Percentiles rank a stretch among this genome's conserved stretches.
Evolutionary conservation across 2,329 filamentous ascomycete genomes (phyloP).

Genomic region (Peltaster fructicola): DNA sequence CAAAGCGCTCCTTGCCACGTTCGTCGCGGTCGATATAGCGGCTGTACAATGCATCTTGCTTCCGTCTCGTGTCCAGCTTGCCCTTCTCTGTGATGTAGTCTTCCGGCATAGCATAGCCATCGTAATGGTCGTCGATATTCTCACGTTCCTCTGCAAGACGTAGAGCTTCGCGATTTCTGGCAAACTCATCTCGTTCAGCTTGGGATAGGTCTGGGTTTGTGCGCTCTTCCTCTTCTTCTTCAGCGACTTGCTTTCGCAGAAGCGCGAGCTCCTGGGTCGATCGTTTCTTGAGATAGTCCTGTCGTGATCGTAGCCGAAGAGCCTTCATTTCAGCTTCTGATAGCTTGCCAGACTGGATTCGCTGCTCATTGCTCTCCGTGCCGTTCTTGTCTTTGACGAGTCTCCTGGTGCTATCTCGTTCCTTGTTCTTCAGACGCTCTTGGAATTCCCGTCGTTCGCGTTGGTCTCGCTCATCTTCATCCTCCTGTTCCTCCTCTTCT

Average conservation of each 20-base stretch:
- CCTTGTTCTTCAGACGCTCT: constrained; percentile 54
- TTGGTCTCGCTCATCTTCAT: constrained; percentile 40
- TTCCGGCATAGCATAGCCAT: constrained; percentile 85
- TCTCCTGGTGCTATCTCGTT: constrained; percentile 53
- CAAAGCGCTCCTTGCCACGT: constrained; percentile 70
- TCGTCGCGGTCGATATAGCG: constrained; percentile 78
- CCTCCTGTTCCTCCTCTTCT: constrained; percentile 14
- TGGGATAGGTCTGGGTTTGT: constrained; percentile 57
- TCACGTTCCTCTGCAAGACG: constrained; percentile 51
- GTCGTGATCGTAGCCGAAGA: constrained; percentile 64
- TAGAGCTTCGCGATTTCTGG: constrained; percentile 57
- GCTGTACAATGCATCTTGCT: constrained; percentile 78
- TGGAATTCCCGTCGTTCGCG: constrained; percentile 66
- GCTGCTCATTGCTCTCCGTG: constrained; percentile 36
- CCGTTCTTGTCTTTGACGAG: constrained; percentile 35
- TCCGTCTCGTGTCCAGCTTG: constrained; percentile 71
- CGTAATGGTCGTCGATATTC: constrained; percentile 75
- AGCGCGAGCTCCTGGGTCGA: constrained; percentile 72
- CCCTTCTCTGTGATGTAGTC: constrained; percentile 91
- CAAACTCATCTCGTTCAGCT: constrained; percentile 72
- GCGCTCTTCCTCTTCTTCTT: constrained; percentile 64
- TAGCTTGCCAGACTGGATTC: constrained; percentile 44
- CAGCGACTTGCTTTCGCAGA: constrained; percentile 75
- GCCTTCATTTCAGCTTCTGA: constrained; percentile 60
- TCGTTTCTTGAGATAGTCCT: constrained; percentile 86